These are phyloP conservation scores for Endocladia muricata DNA, from an alignment of 31 red algal species.

Conservation along the genomic window DNA sequence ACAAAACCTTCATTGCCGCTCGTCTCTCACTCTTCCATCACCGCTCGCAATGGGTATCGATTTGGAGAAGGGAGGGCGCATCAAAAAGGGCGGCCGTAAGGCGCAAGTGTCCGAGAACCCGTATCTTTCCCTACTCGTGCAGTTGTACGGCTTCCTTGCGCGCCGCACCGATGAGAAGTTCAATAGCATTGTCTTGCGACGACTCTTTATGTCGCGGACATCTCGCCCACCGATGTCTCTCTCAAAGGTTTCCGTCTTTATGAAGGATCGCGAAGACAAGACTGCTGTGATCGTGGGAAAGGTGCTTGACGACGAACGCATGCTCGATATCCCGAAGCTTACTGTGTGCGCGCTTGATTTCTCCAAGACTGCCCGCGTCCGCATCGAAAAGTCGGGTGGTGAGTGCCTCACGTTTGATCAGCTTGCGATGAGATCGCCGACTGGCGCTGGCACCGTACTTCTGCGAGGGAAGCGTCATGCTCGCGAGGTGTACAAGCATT, in stretches of 20 bases:
- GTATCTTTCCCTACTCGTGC: constrained; percentile 88
- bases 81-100: constrained; percentile 73
- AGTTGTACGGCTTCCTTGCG: constrained; percentile 93
- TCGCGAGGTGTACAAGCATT: constrained; percentile 95
- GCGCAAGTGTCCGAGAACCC: constrained; percentile 91
- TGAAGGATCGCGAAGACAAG: constrained; percentile 63
- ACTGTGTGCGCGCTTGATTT: constrained; percentile 90
- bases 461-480: constrained; percentile 86
- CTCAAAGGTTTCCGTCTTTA: constrained; percentile 56
- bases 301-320: constrained; percentile 94
- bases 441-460: constrained; percentile 76
- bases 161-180: constrained; percentile 92
- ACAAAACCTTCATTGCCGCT: no score
- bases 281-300: constrained; percentile 93
- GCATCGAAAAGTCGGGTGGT: constrained; percentile 92
- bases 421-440: constrained; percentile 78
- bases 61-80: constrained; percentile 93
- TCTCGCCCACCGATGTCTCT: constrained; percentile 89
- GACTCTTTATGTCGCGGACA: constrained; percentile 97
- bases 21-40: not conserved
- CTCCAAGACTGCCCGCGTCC: constrained; percentile 79
- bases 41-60: constrained; percentile 98
- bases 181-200: constrained; percentile 75
- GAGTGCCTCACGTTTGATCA: constrained; percentile 96
- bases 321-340: constrained; percentile 84